Evolutionary conservation across 257 asterid genomes (phyloP).

Genomic region (Primulina eburnea): DNA sequence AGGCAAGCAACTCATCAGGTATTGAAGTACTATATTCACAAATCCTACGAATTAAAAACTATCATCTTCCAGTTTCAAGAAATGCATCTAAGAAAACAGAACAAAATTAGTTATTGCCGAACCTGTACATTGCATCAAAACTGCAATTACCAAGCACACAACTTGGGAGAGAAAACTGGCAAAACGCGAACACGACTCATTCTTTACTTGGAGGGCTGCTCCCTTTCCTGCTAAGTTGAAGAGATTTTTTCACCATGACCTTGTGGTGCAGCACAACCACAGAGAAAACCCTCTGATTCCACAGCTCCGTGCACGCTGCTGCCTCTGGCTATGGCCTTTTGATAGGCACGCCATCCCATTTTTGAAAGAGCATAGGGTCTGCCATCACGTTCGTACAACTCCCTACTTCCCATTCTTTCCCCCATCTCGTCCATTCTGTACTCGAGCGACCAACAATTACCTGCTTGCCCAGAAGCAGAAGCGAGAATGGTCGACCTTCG

Average conservation of each 20-base stretch:
- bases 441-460: slow-evolving; percentile 15
- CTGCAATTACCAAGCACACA: background rate
- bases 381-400: slow-evolving; percentile 16
- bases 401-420: slow-evolving; percentile 19
- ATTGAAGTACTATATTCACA: too few species aligned
- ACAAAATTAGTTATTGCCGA: too few species aligned
- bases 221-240: slow-evolving; percentile 14
- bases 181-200: background rate
- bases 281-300: background rate
- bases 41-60: too few species aligned
- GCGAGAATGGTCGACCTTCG: slow-evolving; percentile 4
- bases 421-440: slow-evolving; percentile 22
- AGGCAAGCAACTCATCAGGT: too few species aligned
- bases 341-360: slow-evolving; percentile 19
- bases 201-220: background rate
- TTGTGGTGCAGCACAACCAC: background rate
- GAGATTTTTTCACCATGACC: slow-evolving; percentile 25
- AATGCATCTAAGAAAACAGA: too few species aligned
- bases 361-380: slow-evolving; percentile 24
- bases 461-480: slow-evolving; percentile 20
- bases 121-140: too few species aligned
- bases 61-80: too few species aligned
- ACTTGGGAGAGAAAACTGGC: too few species aligned
- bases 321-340: slow-evolving; percentile 27
- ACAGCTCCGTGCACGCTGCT: background rate